These are phyloP conservation scores for Aspergillus neoniger DNA, from an alignment of 2,329 filamentous ascomycete species.

Conservation along the genomic window DNA sequence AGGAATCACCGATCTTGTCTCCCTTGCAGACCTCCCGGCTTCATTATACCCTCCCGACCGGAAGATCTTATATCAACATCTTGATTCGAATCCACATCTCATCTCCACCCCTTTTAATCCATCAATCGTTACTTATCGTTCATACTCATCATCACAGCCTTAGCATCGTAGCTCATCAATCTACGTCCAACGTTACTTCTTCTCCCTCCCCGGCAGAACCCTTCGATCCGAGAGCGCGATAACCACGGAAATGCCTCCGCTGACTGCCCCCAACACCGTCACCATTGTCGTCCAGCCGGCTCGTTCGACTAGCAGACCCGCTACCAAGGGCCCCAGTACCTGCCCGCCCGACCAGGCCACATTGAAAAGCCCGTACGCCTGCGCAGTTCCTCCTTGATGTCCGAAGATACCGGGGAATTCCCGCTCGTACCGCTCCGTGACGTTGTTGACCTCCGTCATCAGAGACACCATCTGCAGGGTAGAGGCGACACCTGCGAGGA, in stretches of 20 bases:
- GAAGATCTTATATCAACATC: neutral
- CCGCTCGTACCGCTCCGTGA: slow-evolving; percentile 57
- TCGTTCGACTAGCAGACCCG: slow-evolving; percentile 48
- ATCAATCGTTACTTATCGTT: neutral
- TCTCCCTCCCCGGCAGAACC: neutral
- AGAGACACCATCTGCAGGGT: slow-evolving; percentile 63
- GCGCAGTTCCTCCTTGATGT: slow-evolving; percentile 57
- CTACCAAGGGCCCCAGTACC: slow-evolving; percentile 54
- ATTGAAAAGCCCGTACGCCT: slow-evolving; percentile 61
- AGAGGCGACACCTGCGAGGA: slow-evolving; percentile 59
- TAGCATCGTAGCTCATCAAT: neutral
- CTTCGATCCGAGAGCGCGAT: slow-evolving; percentile 11
- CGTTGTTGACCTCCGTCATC: slow-evolving; percentile 68
- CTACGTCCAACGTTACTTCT: neutral
- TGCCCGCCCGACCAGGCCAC: slow-evolving; percentile 55
- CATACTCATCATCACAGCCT: neutral
- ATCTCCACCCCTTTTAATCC: neutral
- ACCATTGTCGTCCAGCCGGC: slow-evolving; percentile 57
- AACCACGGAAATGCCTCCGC: slow-evolving; percentile 52
- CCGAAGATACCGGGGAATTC: slow-evolving; percentile 55
- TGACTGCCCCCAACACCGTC: slow-evolving; percentile 53
- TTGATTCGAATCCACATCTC: neutral
- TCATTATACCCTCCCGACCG: neutral
- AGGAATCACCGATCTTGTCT: neutral
- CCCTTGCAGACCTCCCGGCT: neutral